Conservation (phyloP, 2,329 filamentous ascomycete species). For the Cyphellophora europaea region DNA sequence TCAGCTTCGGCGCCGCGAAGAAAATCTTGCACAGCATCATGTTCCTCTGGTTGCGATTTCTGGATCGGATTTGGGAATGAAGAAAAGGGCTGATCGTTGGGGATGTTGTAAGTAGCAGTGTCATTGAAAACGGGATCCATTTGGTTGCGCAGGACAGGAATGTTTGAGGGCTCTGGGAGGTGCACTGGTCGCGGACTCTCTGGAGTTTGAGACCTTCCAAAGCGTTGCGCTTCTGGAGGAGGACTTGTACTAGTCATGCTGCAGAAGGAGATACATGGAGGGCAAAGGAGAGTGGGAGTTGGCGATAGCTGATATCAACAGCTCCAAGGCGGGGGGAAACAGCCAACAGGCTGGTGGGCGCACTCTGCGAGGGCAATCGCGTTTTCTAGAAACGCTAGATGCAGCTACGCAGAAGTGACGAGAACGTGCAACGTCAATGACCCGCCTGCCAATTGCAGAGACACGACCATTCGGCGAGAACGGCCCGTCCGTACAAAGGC, state of each 20-base stretch:
- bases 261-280: conserved; percentile 12
- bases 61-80: conserved; percentile 17
- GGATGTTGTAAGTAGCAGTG: conserved; percentile 48
- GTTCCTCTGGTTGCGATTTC: conserved; percentile 19
- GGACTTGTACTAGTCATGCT: conserved; percentile 18
- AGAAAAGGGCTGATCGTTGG: conserved; percentile 20
- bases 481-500: too few relatives aligned
- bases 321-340: too few relatives aligned
- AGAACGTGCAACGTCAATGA: too few relatives aligned
- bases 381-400: too few relatives aligned
- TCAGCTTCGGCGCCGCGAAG: conserved; percentile 18
- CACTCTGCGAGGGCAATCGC: too few relatives aligned
- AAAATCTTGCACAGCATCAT: conserved; percentile 18
- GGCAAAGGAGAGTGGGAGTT: conserved; percentile 6
- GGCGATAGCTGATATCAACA: too few relatives aligned
- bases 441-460: too few relatives aligned
- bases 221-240: conserved; percentile 32
- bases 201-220: conserved; percentile 57
- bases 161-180: conserved; percentile 57
- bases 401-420: too few relatives aligned
- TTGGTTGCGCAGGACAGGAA: conserved; percentile 61
- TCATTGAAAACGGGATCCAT: conserved; percentile 65
- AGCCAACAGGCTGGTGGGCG: too few relatives aligned
- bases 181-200: conserved; percentile 63
- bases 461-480: too few relatives aligned